Evolutionary conservation across 495 filamentous ascomycete genomes (phyloP).

Genomic region (Daldinia caldariorum): DNA sequence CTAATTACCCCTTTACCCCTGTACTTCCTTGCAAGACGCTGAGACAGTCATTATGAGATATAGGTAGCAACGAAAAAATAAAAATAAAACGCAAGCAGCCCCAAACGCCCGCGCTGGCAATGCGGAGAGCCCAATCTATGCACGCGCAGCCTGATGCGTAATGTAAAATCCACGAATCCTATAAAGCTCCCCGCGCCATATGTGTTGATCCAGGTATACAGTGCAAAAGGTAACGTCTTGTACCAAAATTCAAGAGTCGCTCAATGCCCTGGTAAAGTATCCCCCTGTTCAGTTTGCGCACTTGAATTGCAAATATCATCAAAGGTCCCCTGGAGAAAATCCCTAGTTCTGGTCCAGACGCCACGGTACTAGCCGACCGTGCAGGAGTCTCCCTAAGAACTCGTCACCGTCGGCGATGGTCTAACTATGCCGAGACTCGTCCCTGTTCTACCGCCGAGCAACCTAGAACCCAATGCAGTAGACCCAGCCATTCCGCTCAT

Average conservation of each 20-base stretch:
- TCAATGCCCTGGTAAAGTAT: neutral
- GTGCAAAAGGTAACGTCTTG: neutral
- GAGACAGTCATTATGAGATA: neutral
- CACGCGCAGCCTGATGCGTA: constrained; percentile 19
- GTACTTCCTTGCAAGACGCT: neutral
- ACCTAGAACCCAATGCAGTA: constrained; percentile 25
- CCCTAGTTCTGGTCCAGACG: constrained; percentile 27
- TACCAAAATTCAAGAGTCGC: neutral
- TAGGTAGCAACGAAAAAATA: neutral
- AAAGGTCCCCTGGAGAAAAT: constrained; percentile 13
- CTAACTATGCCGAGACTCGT: constrained; percentile 4
- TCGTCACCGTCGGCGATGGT: constrained; percentile 23
- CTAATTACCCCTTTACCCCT: constrained; percentile 32
- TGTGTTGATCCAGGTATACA: neutral
- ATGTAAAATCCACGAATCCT: constrained; percentile 3
- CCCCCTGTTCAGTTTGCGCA: constrained; percentile 8
- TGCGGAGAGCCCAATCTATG: constrained; percentile 38
- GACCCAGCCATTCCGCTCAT: constrained; percentile 6
- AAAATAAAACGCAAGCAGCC: constrained; percentile 1
- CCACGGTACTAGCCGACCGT: constrained; percentile 35
- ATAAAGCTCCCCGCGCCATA: constrained; percentile 9
- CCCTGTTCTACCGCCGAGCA: constrained; percentile 25
- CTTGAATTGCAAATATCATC: constrained; percentile 10
- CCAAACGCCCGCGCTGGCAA: constrained; percentile 39
- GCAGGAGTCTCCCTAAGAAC: constrained; percentile 43